phyloP scores from a whole-genome alignment of 352 stramenopile species.

The Pythium periplocum region DNA sequence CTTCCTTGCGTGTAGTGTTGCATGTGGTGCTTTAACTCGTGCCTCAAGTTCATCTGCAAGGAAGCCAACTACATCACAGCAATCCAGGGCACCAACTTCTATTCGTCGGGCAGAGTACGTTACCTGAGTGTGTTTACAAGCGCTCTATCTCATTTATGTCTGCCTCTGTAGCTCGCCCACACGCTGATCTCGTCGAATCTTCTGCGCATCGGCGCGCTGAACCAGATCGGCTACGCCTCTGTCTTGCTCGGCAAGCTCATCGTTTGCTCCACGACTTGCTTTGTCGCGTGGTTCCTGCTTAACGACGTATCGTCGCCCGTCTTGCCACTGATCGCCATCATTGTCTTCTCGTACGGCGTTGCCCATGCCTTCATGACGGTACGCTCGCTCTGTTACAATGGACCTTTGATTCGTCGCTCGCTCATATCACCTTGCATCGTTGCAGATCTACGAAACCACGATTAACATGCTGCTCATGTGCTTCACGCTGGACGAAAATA shows the following conservation, averaged over 20 bases:
- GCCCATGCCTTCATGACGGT: constrained; percentile 81
- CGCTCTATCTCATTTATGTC: neutral
- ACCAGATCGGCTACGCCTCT: constrained; percentile 59
- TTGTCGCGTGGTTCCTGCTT: constrained; percentile 69
- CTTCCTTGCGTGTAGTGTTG: constrained; percentile 43
- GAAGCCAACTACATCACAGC: constrained; percentile 77
- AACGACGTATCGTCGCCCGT: constrained; percentile 63
- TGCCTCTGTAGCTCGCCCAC: constrained; percentile 38
- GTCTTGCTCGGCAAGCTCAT: constrained; percentile 74
- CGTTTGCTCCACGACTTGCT: constrained; percentile 60
- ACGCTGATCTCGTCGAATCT: constrained; percentile 69
- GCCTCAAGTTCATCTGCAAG: constrained; percentile 82
- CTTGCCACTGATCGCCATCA: constrained; percentile 56
- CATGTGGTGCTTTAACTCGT: constrained; percentile 82
- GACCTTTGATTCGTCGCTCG: too few species aligned
- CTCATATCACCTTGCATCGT: neutral
- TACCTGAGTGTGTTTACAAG: neutral
- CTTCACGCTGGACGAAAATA: constrained; percentile 81
- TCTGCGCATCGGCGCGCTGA: constrained; percentile 55
- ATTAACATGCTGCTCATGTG: constrained; percentile 85
- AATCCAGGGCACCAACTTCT: constrained; percentile 76
- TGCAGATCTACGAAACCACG: constrained; percentile 79
- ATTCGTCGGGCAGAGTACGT: constrained; percentile 63
- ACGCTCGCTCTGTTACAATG: constrained; percentile 2
- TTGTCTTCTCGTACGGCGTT: constrained; percentile 73